phyloP scores from a whole-genome alignment of 2,329 filamentous ascomycete genomes.

The Proliferodiscus dingleyae region DNA sequence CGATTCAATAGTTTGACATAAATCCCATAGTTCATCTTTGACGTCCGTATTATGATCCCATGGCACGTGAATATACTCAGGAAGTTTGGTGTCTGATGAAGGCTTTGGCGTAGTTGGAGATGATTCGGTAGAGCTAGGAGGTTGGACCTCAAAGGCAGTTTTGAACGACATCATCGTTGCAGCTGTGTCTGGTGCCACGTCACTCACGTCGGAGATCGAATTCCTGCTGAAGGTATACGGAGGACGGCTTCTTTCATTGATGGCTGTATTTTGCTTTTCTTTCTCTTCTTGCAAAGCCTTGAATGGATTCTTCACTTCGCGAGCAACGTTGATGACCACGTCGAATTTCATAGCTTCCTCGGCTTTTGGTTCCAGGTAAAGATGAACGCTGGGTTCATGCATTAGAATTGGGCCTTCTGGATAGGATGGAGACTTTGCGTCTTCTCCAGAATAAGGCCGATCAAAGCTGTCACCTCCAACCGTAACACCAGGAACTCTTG shows the following conservation, averaged over 20 bases:
- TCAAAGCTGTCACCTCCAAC: slow-evolving; percentile 57
- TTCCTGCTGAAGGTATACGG: slow-evolving; percentile 25
- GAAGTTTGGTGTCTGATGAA: slow-evolving; percentile 43
- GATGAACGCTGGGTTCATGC: slow-evolving; percentile 70
- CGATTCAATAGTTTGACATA: slow-evolving; percentile 73
- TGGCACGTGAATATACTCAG: slow-evolving; percentile 81
- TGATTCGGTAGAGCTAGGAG: slow-evolving; percentile 27
- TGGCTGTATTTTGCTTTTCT: slow-evolving; percentile 16
- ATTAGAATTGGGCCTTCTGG: slow-evolving; percentile 78
- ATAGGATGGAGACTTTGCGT: slow-evolving; percentile 77
- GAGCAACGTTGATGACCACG: slow-evolving; percentile 78
- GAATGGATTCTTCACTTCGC: slow-evolving; percentile 77
- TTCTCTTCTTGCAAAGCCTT: slow-evolving; percentile 33
- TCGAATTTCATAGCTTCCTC: slow-evolving; percentile 75
- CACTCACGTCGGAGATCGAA: slow-evolving; percentile 23
- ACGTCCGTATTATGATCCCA: slow-evolving; percentile 91
- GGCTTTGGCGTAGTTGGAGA: slow-evolving; percentile 55
- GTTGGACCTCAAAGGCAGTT: slow-evolving; percentile 56
- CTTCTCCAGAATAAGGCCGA: slow-evolving; percentile 69
- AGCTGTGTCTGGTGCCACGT: slow-evolving; percentile 45
- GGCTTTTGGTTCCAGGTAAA: slow-evolving; percentile 75
- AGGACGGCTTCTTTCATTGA: slow-evolving; percentile 18
- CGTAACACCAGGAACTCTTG: slow-evolving; percentile 41
- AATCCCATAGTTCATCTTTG: slow-evolving; percentile 65
- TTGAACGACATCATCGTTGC: slow-evolving; percentile 53